Evolutionary conservation across 1,139 yeast species (phyloP).

Genomic region (Fermentozyma sake): DNA sequence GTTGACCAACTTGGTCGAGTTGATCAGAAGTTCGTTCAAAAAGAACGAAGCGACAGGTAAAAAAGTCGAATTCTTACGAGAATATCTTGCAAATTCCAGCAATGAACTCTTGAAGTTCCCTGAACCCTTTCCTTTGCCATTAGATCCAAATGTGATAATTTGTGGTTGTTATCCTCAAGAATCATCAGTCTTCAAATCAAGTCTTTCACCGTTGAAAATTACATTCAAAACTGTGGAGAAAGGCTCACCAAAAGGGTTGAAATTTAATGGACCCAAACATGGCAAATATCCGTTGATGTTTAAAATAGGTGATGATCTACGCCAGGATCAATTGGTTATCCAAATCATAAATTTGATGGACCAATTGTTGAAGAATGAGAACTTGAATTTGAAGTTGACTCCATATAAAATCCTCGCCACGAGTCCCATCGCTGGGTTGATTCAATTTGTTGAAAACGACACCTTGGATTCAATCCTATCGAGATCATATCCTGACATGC

Average conservation of each 20-base stretch:
- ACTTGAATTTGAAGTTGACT: constrained; percentile 78
- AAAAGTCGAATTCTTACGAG: constrained; percentile 39
- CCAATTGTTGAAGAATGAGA: constrained; percentile 80
- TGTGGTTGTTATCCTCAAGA: constrained; percentile 78
- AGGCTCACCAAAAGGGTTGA: too few relatives aligned
- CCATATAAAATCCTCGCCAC: constrained; percentile 92
- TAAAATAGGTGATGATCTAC: constrained; percentile 90
- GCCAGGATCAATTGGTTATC: constrained; percentile 94
- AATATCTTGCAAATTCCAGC: constrained; percentile 36
- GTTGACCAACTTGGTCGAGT: constrained; percentile 37
- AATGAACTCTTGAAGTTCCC: constrained; percentile 39
- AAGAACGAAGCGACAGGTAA: constrained; percentile 44
- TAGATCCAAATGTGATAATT: constrained; percentile 64
- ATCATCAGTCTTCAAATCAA: constrained; percentile 83
- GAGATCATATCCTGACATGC: constrained; percentile 44
- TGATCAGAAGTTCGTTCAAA: constrained; percentile 35
- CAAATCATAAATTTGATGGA: constrained; percentile 93
- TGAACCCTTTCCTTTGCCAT: constrained; percentile 62
- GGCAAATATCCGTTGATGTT: constrained; percentile 82
- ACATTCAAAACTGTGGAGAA: constrained; percentile 58
- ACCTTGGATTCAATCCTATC: constrained; percentile 80
- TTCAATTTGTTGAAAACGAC: constrained; percentile 89
- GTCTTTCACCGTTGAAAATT: constrained; percentile 81
- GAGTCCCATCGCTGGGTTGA: constrained; percentile 84
- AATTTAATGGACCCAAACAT: too few relatives aligned